phyloP scores from a whole-genome alignment of 176 grass and related monocot genomes.

The Ananas comosus region DNA sequence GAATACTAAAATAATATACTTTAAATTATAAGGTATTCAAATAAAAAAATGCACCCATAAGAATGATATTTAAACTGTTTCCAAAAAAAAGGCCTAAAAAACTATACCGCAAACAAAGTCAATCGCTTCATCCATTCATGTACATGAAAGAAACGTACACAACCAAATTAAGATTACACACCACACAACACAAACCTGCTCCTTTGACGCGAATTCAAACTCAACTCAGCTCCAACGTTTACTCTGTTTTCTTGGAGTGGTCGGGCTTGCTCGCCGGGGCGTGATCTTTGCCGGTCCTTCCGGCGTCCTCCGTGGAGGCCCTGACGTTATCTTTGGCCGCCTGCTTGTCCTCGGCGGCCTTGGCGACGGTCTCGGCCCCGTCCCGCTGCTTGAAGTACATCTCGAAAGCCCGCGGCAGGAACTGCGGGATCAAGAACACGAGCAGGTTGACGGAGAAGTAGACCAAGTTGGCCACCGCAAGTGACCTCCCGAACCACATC shows the following conservation, averaged over 20 bases:
- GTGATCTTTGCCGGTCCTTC: neutral
- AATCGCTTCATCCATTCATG: too few relatives aligned
- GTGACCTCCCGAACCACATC: slow-evolving; percentile 68
- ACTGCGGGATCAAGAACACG: slow-evolving; percentile 71
- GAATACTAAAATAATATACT: too few relatives aligned
- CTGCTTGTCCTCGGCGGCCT: slow-evolving; percentile 7
- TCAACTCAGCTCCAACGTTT: neutral
- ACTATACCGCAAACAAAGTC: too few relatives aligned
- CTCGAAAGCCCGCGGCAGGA: slow-evolving; percentile 64
- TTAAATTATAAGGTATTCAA: too few relatives aligned
- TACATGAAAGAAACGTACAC: too few relatives aligned
- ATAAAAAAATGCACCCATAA: too few relatives aligned
- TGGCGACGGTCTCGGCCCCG: slow-evolving; percentile 20
- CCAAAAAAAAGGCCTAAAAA: too few relatives aligned
- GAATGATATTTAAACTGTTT: too few relatives aligned
- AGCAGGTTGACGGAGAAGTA: slow-evolving; percentile 81
- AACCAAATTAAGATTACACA: too few relatives aligned
- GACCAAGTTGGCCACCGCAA: slow-evolving; percentile 50
- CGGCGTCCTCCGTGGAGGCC: too few relatives aligned
- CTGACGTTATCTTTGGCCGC: slow-evolving; percentile 32
- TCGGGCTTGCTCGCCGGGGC: neutral
- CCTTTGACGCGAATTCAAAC: too few relatives aligned
- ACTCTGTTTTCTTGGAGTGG: neutral
- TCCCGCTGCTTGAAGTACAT: slow-evolving; percentile 63
- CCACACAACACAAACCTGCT: too few relatives aligned